Evolutionary conservation across 169 alveolate species (phyloP).

Genomic region (Miamiensis avidus): DNA sequence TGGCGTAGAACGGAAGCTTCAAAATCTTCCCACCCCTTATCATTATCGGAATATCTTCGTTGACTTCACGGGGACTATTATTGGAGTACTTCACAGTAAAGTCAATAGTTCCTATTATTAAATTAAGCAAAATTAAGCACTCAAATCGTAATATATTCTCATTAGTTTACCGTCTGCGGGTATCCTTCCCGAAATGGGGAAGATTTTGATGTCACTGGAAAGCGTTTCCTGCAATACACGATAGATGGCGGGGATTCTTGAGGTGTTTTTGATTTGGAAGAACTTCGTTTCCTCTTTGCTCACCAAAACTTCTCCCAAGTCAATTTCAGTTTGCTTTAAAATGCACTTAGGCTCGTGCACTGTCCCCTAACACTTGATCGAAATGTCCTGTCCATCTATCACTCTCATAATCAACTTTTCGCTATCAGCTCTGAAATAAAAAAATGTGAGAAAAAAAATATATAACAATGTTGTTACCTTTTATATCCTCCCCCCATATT

Average conservation of each 20-base stretch:
- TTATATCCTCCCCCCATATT: no score
- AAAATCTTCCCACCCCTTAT: slow-evolving; percentile 80
- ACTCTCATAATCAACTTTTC: slow-evolving; percentile 55
- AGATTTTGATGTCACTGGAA: slow-evolving; percentile 51
- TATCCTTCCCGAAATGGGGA: slow-evolving; percentile 71
- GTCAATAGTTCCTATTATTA: slow-evolving; percentile 17
- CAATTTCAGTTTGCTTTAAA: slow-evolving; percentile 51
- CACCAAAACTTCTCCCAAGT: slow-evolving; percentile 61
- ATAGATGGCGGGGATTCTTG: slow-evolving; percentile 63
- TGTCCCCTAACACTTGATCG: slow-evolving; percentile 55
- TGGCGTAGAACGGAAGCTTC: slow-evolving; percentile 70
- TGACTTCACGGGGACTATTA: slow-evolving; percentile 67
- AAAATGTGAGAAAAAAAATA: no score
- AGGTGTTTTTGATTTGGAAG: slow-evolving; percentile 52
- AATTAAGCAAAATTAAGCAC: no score
- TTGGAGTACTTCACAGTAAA: slow-evolving; percentile 66
- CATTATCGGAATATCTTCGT: slow-evolving; percentile 72
- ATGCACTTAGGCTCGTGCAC: slow-evolving; percentile 67
- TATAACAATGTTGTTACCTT: no score
- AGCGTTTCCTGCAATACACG: slow-evolving; percentile 39
- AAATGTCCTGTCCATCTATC: slow-evolving; percentile 50
- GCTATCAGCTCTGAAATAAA: slow-evolving; percentile 51
- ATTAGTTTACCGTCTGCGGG: slow-evolving; percentile 62
- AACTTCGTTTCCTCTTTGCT: slow-evolving; percentile 60
- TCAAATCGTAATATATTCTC: no score